phyloP scores from a whole-genome alignment of 805 yeast species.

The Alloascoidea hylecoeti region DNA sequence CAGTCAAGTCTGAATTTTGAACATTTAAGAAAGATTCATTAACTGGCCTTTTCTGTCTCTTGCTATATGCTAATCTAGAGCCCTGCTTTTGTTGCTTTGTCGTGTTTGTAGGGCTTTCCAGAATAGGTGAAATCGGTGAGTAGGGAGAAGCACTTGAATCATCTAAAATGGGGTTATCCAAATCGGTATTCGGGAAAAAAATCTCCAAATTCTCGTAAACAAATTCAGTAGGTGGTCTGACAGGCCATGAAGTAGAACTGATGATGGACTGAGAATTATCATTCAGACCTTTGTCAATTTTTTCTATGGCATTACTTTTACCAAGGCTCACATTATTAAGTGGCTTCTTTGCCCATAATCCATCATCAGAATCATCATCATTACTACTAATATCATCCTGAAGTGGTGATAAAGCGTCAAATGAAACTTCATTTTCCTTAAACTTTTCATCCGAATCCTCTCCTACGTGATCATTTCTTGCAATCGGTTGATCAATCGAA shows the following conservation, averaged over 20 bases:
- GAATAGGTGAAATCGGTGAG: background rate
- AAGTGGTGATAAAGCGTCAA: constrained; percentile 40
- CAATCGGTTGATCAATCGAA: background rate
- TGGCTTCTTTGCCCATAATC: constrained; percentile 28
- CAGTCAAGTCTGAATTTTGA: background rate
- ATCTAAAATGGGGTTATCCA: constrained; percentile 60
- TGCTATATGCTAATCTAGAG: background rate
- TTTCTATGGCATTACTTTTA: background rate
- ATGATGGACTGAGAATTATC: too few species aligned
- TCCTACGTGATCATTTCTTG: background rate
- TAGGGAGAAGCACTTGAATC: constrained; percentile 6
- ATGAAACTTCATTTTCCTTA: constrained; percentile 46
- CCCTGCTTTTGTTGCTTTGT: background rate
- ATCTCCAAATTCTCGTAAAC: constrained; percentile 64
- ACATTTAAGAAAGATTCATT: constrained; percentile 3
- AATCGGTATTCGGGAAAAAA: constrained; percentile 65
- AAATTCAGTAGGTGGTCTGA: constrained; percentile 75
- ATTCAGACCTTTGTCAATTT: constrained; percentile 1
- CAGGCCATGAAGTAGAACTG: constrained; percentile 22
- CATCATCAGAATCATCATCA: constrained; percentile 27
- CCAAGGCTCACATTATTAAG: too few species aligned
- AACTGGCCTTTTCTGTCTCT: background rate
- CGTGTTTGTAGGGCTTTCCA: background rate
- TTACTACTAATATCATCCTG: constrained; percentile 9
- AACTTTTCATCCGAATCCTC: constrained; percentile 32